These are phyloP conservation scores for Colletotrichum melonis DNA, from an alignment of 2,329 filamentous ascomycete genomes.

Conservation along the genomic window DNA sequence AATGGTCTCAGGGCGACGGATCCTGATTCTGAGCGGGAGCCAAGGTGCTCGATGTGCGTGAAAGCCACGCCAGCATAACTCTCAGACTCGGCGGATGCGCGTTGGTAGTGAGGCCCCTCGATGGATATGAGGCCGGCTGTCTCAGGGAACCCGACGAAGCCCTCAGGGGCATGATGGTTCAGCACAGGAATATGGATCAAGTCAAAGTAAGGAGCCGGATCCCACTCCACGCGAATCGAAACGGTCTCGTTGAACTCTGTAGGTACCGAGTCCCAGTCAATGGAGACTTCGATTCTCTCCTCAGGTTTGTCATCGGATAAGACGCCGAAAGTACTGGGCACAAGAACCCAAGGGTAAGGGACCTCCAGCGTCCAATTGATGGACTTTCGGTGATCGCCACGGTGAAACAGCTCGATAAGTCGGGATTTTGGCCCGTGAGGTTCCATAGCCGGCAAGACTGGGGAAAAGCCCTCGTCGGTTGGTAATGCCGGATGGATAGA, in stretches of 20 bases:
- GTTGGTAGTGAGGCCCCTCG: conserved; percentile 36
- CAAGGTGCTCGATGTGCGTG: conserved; percentile 12
- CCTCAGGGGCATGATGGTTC: conserved; percentile 20
- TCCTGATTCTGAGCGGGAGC: conserved; percentile 32
- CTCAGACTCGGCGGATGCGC: background rate
- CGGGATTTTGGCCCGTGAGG: conserved; percentile 56
- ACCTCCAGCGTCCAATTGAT: conserved; percentile 33
- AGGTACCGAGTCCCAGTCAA: conserved; percentile 57
- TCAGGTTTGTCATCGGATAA: conserved; percentile 39
- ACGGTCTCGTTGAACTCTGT: conserved; percentile 40
- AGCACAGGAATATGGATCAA: conserved; percentile 27
- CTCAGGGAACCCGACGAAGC: conserved; percentile 38
- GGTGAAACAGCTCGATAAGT: conserved; percentile 61
- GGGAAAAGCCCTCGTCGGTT: conserved; percentile 47
- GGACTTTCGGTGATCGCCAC: conserved; percentile 49
- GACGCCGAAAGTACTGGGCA: conserved; percentile 12
- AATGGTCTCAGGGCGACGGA: conserved; percentile 27
- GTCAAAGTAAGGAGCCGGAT: conserved; percentile 30
- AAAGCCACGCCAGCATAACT: background rate
- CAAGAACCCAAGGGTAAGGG: conserved; percentile 28
- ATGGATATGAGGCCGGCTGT: conserved; percentile 36
- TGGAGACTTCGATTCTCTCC: conserved; percentile 53
- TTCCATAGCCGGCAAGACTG: conserved; percentile 56
- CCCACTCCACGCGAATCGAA: conserved; percentile 10
- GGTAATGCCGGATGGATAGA: conserved; percentile 53